Evolutionary conservation across 2,329 filamentous ascomycete genomes (phyloP).

Genomic region (Fusarium zealandicum): DNA sequence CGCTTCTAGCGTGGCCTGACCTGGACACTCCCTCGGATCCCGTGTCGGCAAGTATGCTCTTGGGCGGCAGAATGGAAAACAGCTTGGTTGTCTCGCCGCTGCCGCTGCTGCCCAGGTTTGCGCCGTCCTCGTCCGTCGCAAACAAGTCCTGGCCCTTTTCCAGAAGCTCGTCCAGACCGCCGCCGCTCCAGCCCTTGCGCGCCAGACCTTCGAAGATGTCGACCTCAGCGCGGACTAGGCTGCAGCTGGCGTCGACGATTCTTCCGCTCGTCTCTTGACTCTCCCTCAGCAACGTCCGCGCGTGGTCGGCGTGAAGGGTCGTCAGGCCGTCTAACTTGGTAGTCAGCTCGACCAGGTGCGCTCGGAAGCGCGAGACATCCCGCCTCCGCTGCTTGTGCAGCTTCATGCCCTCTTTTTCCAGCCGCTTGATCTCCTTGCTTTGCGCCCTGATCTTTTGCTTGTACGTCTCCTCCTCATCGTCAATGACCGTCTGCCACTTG

Average conservation of each 20-base stretch:
- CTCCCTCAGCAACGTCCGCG: constrained; percentile 65
- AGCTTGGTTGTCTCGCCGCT: constrained; percentile 56
- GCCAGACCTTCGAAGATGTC: constrained; percentile 74
- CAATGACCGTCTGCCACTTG: constrained; percentile 67
- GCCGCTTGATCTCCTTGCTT: constrained; percentile 65
- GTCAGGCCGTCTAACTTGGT: constrained; percentile 68
- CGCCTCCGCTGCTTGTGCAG: constrained; percentile 66
- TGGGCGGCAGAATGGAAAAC: constrained; percentile 70
- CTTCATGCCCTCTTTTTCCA: constrained; percentile 71
- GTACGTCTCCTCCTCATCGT: constrained; percentile 70
- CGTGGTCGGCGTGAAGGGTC: constrained; percentile 65
- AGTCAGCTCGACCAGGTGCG: constrained; percentile 70
- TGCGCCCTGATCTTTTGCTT: constrained; percentile 61
- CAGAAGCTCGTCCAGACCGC: constrained; percentile 70
- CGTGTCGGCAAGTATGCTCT: constrained; percentile 66
- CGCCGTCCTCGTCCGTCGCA: constrained; percentile 51
- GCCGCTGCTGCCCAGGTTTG: constrained; percentile 44
- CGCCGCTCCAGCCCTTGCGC: constrained; percentile 72
- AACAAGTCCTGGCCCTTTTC: constrained; percentile 70
- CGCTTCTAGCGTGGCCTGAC: constrained; percentile 54
- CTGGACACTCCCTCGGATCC: constrained; percentile 48
- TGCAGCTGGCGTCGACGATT: constrained; percentile 70
- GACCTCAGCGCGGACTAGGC: constrained; percentile 71
- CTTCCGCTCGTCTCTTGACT: constrained; percentile 69
- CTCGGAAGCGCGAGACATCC: constrained; percentile 68